Evolutionary conservation across 2,329 filamentous ascomycete genomes (phyloP), one percentile per base, ranked within the genome.

Genomic region (Cercospora zeae-maydis): DNA sequence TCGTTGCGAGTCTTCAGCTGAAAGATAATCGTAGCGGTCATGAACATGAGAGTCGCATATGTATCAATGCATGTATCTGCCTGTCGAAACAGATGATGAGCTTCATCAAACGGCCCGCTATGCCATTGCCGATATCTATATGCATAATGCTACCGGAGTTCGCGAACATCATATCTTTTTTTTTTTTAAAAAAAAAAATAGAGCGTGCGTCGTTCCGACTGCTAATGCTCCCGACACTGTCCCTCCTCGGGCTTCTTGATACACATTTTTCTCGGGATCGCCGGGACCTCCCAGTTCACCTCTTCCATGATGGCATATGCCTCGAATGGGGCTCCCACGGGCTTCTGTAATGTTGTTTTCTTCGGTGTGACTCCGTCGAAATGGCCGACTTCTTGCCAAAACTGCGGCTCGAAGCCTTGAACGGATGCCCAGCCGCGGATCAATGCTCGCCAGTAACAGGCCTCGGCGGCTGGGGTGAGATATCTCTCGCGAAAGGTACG

Each of bases 381-480:
- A 27, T 69, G 64, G 37, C 63, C 58, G 10, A 64, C 61, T 45
- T 69, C 67, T 3, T 51, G 59, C 68, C 69, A 72, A 34, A 69
- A 65, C 34, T 69, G 47, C 8, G 69, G 69, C 47, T 67, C 59
- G 51, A 72, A 73, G 3, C 59, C 65, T 56, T 71, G 69, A 37
- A 71, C 53, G 9, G 58, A 90, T 89, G 88, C 63, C 72, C 72
- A 74, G 2, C 63, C 69, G 9, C 69, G 59, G 9, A 74, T 67
- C 53, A 75, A 49, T n/a, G 63, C 59, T 30, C 72, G 64, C 73
- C 73, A 75, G 45, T 75, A 75, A 54, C 72, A 74, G 11, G 70
- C 66, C 47, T 71, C 70, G 4, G 72, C 72, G 2, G 72, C 72
- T 0, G 70, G 67, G 9, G 71, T 74, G 6, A 71, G 63, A 34